Base-by-base conservation (phyloP, 208 protist species). In the Trypanosoma scelopori region DNA sequence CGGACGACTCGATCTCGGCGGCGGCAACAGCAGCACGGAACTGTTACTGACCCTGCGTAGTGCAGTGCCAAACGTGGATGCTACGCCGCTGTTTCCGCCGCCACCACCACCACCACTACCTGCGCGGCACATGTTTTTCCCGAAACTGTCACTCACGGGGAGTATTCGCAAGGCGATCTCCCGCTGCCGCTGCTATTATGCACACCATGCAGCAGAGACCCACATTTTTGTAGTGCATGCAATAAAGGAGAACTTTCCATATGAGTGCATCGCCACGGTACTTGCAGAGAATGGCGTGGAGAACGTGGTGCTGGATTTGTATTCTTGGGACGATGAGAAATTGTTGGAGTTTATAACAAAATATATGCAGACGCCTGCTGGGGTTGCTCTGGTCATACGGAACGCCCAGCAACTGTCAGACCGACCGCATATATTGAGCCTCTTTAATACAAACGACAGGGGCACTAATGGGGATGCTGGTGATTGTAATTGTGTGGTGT, bases 191-290 rank as follows among this genome's bases (percentile, higher is more conserved):
- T 37, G 32, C 32, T 37, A 37, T 9, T 9, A 37, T 37, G 32
- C 9, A 37, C 32, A 37, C 9, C 32, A 11, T 3, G 32, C 32
- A 37, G 32, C 32, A 27, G 42, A 20, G 25, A 42, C 6, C 35
- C 45, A 41, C 47, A 27, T 89, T 22, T 66, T 93, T 53, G 82
- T 93, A 23, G 72, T 91, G 23, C 84, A 88, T 59, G 87, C 84
- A 49, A 50, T 85, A 16, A 76, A 76, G 52, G 84, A 93, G 50
- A 93, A 93, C 48, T 46, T 78, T 37, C 74, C 75, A 22, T 73
- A 65, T 57, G 79, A 76, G 50, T 81, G 83, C 41, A 74, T 89
- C 18, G 72, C 77, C 55, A 68, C 72, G 18, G 81, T 75, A 1
- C 23, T 85, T 0, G 52, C 48, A 5, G 45, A 51, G 13, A 76